Evolutionary conservation across 2,329 filamentous ascomycete genomes (phyloP).

Genomic region (Fusarium compactum): DNA sequence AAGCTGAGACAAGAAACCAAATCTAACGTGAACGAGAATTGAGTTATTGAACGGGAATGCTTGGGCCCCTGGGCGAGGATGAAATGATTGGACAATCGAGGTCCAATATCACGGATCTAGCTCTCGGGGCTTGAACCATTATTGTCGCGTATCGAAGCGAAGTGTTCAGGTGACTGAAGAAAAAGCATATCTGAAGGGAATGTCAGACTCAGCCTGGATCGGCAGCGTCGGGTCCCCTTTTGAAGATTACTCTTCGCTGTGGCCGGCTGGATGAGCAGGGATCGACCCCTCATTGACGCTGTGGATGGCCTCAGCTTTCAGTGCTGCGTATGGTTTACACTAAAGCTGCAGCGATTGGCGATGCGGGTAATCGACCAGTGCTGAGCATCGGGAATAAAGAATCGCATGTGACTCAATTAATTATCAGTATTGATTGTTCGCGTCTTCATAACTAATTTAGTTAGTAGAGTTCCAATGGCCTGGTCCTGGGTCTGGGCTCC

Average conservation of each 20-base stretch:
- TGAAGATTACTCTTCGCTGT: background rate
- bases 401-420: background rate
- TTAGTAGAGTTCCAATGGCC: background rate
- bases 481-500: background rate
- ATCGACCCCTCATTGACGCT: background rate
- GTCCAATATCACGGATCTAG: background rate
- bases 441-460: background rate
- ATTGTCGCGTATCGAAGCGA: background rate
- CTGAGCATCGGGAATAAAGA: background rate
- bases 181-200: background rate
- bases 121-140: background rate
- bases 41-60: background rate
- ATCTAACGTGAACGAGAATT: background rate
- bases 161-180: background rate
- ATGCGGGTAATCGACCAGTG: background rate
- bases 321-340: background rate
- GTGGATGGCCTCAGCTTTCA: constrained; percentile 1
- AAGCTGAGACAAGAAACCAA: background rate
- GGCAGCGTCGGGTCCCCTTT: background rate
- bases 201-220: background rate
- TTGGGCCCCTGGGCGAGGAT: background rate
- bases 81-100: background rate
- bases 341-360: background rate
- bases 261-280: background rate
- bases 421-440: background rate